Evolutionary conservation across 805 yeast species (phyloP), one percentile per base, ranked within the genome.

Genomic region (Nakazawaea wyomingensis): DNA sequence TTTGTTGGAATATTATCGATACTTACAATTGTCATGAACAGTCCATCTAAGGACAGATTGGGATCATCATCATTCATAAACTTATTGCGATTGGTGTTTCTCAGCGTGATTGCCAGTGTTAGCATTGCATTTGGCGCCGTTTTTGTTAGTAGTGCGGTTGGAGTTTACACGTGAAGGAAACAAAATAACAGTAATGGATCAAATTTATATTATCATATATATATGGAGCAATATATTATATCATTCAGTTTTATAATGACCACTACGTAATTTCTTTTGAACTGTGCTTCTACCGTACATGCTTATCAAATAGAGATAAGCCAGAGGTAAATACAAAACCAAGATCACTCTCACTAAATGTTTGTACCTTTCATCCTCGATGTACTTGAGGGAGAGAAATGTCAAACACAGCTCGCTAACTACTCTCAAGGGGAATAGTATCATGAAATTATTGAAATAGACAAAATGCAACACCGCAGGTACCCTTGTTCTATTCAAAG

Each of bases 121-220:
- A 29, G 54, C 57, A 34, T 37, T 17, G 47, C 48, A 2, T 61
- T 61, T 45, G 60, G 66, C 3, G 44, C 53, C 7, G 36, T 59
- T 19, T 59, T 57, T 16, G 40, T 59, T 10, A 51, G 65, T 21
- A 60, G 62, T 10, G 46, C 47, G 27, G 55, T 59, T 35, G 67
- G 66, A 8, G 62, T 61, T 9, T 59, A 58, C 37, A 47, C 64
- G 19, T 61, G 17, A 39, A 6, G 28, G 14, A 9, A 22, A 33
- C 16, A 24, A 22, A 5, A 24, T 35, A 22, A 18, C n/a, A n/a
- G n/a, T n/a, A n/a, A n/a, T n/a, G n/a, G n/a, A n/a, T n/a, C n/a
- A n/a, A n/a, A n/a, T n/a, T n/a, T n/a, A n/a, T n/a, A n/a, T n/a
- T n/a, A n/a, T n/a, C n/a, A n/a, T n/a, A n/a, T n/a, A 22, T 22